Percentiles rank a stretch among this genome's conserved stretches.
phyloP scores from a whole-genome alignment of 495 filamentous ascomycete genomes.

The Penicilliopsis zonata region DNA sequence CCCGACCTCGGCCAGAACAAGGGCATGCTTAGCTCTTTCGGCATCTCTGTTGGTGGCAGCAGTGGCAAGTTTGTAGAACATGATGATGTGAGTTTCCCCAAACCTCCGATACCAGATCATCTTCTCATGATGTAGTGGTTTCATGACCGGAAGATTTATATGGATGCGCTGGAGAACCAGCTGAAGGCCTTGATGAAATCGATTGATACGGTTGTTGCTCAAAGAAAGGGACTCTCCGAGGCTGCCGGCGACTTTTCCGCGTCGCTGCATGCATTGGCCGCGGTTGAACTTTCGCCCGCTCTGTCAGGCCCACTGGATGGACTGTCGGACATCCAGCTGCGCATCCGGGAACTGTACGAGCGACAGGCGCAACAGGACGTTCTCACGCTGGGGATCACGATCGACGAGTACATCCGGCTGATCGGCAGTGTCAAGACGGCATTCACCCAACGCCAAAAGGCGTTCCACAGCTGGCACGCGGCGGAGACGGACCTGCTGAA shows the following conservation, averaged over 20 bases:
- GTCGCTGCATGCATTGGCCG: slow-evolving; percentile 78
- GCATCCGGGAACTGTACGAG: slow-evolving; percentile 89
- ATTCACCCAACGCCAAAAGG: slow-evolving; percentile 85
- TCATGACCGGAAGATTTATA: slow-evolving; percentile 86
- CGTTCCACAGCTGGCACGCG: slow-evolving; percentile 82
- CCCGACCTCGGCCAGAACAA: slow-evolving; percentile 80
- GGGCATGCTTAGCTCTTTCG: slow-evolving; percentile 78
- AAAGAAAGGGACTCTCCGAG: slow-evolving; percentile 86
- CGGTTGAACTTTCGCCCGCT: slow-evolving; percentile 79
- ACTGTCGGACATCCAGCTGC: slow-evolving; percentile 82
- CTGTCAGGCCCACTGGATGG: slow-evolving; percentile 81
- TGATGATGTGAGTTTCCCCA: slow-evolving; percentile 65
- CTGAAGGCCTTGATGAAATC: slow-evolving; percentile 88
- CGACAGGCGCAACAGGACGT: slow-evolving; percentile 96
- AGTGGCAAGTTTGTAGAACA: slow-evolving; percentile 95
- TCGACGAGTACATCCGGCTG: slow-evolving; percentile 94
- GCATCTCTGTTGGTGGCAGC: slow-evolving; percentile 59
- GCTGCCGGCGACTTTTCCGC: slow-evolving; percentile 85
- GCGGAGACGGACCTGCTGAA: slow-evolving; percentile 85
- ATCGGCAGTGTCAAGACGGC: slow-evolving; percentile 89
- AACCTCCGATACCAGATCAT: slow-evolving; percentile 1
- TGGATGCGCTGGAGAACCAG: slow-evolving; percentile 90
- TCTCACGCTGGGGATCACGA: slow-evolving; percentile 88
- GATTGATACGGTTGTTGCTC: slow-evolving; percentile 80
- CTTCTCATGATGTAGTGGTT: slow-evolving; percentile 57